These are phyloP conservation scores for Pseudopyrenochaeta lycopersici DNA, from an alignment of 2,329 filamentous ascomycete genomes.

Conservation along the genomic window DNA sequence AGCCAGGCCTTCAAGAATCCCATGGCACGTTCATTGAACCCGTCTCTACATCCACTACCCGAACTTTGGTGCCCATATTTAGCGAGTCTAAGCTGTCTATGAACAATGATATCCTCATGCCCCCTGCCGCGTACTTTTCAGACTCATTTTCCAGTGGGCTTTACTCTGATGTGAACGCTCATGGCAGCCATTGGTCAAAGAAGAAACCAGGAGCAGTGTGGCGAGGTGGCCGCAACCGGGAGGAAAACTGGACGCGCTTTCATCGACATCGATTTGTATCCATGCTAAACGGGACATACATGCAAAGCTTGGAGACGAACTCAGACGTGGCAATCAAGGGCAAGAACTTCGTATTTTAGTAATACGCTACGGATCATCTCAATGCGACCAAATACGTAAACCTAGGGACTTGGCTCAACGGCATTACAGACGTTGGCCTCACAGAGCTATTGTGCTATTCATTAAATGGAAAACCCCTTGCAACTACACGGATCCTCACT, in stretches of 20 bases:
- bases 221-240: slow-evolving; percentile 59
- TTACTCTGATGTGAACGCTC: slow-evolving; percentile 53
- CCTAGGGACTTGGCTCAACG: slow-evolving; percentile 52
- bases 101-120: slow-evolving; percentile 63
- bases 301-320: slow-evolving; percentile 58
- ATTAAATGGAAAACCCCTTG: slow-evolving; percentile 50
- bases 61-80: slow-evolving; percentile 59
- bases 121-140: slow-evolving; percentile 61
- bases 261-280: slow-evolving; percentile 79
- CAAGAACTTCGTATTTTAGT: slow-evolving; percentile 52
- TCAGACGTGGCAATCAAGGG: slow-evolving; percentile 26
- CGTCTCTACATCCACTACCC: slow-evolving; percentile 55
- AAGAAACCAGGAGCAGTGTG: slow-evolving; percentile 56
- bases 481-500: slow-evolving; percentile 56
- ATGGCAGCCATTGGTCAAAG: slow-evolving; percentile 52
- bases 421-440: slow-evolving; percentile 54
- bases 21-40: slow-evolving; percentile 62
- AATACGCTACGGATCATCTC: slow-evolving; percentile 50
- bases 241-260: slow-evolving; percentile 73
- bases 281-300: slow-evolving; percentile 73
- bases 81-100: slow-evolving; percentile 60
- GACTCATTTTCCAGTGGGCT: slow-evolving; percentile 42
- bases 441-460: slow-evolving; percentile 57
- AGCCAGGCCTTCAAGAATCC: slow-evolving; percentile 55
- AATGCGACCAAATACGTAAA: slow-evolving; percentile 35